Percentiles rank a stretch among this genome's conserved stretches.
Evolutionary conservation across 495 filamentous ascomycete species (phyloP).

Genomic region (Penicillium waksmanii): DNA sequence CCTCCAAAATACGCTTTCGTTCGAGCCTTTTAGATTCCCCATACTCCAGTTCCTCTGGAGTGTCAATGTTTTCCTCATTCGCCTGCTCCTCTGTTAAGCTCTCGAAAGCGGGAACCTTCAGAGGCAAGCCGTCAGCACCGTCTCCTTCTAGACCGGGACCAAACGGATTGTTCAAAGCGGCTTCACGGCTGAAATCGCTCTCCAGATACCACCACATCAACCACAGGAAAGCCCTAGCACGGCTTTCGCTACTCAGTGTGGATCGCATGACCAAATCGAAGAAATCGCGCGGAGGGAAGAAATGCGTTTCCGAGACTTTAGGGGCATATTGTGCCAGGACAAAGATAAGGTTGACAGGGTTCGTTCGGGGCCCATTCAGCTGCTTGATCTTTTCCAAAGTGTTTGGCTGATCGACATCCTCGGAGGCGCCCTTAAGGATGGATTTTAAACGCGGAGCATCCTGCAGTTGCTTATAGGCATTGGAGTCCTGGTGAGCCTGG

Average conservation of each 20-base stretch:
- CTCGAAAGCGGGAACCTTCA: slow-evolving; percentile 82
- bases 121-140: slow-evolving; percentile 64
- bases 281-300: slow-evolving; percentile 84
- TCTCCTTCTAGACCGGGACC: slow-evolving; percentile 70
- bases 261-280: slow-evolving; percentile 94
- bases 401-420: slow-evolving; percentile 86
- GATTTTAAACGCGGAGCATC: slow-evolving; percentile 96
- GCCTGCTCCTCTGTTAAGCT: slow-evolving; percentile 77
- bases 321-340: slow-evolving; percentile 88
- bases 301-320: slow-evolving; percentile 91
- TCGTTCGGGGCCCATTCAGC: slow-evolving; percentile 75
- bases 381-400: slow-evolving; percentile 81
- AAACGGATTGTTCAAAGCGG: slow-evolving; percentile 85
- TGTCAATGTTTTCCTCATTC: slow-evolving; percentile 86
- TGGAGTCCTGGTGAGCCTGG: slow-evolving; percentile 91
- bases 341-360: slow-evolving; percentile 96
- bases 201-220: slow-evolving; percentile 99
- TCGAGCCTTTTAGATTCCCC: slow-evolving; percentile 83
- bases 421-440: slow-evolving; percentile 94
- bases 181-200: slow-evolving; percentile 85
- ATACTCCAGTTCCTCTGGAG: slow-evolving; percentile 81
- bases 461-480: slow-evolving; percentile 96
- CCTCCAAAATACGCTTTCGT: slow-evolving; percentile 75
- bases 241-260: slow-evolving; percentile 77
- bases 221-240: slow-evolving; percentile 92